Percentiles rank a stretch among this genome's conserved stretches.
These are phyloP conservation scores for Seiridium cupressi DNA, from an alignment of 2,329 filamentous ascomycete species.

Conservation along the genomic window DNA sequence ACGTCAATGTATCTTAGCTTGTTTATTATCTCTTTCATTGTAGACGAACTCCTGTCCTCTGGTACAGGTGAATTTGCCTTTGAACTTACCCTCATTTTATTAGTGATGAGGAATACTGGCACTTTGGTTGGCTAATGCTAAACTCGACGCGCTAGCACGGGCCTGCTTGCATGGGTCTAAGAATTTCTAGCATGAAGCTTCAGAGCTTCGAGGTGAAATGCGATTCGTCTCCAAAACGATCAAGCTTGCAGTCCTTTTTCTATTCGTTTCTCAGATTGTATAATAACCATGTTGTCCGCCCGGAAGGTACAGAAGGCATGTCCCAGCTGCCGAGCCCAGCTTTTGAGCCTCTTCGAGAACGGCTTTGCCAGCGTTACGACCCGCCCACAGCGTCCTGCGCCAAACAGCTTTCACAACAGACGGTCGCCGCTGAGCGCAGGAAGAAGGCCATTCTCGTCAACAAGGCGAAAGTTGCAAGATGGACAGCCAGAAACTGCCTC, in stretches of 20 bases:
- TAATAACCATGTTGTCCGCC: conserved; percentile 33
- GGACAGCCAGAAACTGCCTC: conserved; percentile 11
- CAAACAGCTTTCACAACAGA: conserved; percentile 12
- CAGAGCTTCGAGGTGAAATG: not conserved
- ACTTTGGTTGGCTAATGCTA: not conserved
- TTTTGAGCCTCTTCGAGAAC: conserved; percentile 34
- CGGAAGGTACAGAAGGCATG: conserved; percentile 34
- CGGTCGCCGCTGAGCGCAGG: not conserved
- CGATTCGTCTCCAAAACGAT: not conserved
- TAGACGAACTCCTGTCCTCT: not conserved
- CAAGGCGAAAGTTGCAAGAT: conserved; percentile 16
- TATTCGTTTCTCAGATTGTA: not conserved
- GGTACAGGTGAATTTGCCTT: not conserved
- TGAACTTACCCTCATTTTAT: not conserved
- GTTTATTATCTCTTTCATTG: not conserved
- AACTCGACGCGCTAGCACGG: not conserved
- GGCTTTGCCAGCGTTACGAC: conserved; percentile 24
- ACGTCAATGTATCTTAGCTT: not conserved
- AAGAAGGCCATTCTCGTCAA: conserved; percentile 22
- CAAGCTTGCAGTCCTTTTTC: not conserved
- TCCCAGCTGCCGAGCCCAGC: conserved; percentile 34
- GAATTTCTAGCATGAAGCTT: not conserved
- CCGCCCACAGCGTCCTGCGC: conserved; percentile 12
- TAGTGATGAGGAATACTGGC: conserved; percentile 1
- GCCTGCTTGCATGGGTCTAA: not conserved